Evolutionary conservation across 2,329 filamentous ascomycete species (phyloP).

Genomic region (Sclerotinia spermophila): DNA sequence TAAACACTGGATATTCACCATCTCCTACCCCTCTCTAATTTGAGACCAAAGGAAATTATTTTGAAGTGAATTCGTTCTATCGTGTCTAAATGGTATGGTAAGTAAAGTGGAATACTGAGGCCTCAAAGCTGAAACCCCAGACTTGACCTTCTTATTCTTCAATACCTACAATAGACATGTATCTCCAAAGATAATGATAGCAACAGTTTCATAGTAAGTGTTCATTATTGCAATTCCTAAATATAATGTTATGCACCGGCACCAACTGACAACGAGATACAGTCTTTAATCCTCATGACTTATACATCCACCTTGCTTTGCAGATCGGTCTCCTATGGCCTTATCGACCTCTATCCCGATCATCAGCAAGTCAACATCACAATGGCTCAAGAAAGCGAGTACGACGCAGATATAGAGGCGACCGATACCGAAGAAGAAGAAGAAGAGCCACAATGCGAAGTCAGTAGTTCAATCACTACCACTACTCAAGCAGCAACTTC

Average conservation of each 20-base stretch:
- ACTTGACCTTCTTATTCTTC: not conserved
- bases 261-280: not conserved
- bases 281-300: slow-evolving; percentile 11
- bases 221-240: not conserved
- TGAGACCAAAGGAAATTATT: not conserved
- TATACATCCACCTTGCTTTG: not conserved
- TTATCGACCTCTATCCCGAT: not conserved
- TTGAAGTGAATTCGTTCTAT: not conserved
- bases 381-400: not conserved
- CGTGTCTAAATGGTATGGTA: not conserved
- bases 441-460: not conserved
- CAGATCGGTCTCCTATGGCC: not conserved
- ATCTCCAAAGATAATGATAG: not conserved
- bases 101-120: not conserved
- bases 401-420: not conserved
- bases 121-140: not conserved
- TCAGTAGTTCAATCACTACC: not conserved
- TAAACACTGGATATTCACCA: not conserved
- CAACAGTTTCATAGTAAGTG: not conserved
- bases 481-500: not conserved
- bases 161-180: not conserved
- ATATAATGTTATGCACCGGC: not conserved
- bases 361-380: not conserved
- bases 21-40: not conserved
- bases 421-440: not conserved